A percentile compares a stretch with the other conserved stretches of the same genome.
Conservation (phyloP, 495 filamentous ascomycete species). For the Penicillium canariense region DNA sequence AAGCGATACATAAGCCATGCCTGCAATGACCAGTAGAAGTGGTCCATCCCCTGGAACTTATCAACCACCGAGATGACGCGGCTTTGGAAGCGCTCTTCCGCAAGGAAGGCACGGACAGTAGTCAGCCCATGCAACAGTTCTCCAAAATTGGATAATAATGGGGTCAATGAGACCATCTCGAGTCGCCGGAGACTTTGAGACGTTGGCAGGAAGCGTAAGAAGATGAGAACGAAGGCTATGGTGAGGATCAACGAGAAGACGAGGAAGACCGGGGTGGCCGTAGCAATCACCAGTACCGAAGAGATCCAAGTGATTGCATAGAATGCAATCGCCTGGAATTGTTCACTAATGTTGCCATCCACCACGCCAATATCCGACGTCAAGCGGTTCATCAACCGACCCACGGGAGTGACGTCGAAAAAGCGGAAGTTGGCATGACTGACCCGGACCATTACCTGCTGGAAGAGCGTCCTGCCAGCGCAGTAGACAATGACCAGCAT, state of each 20-base stretch:
- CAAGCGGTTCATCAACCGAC: constrained; percentile 81
- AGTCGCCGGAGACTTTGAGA: constrained; percentile 78
- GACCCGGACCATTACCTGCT: constrained; percentile 63
- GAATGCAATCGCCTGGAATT: constrained; percentile 65
- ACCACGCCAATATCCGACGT: constrained; percentile 82
- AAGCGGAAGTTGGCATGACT: constrained; percentile 80
- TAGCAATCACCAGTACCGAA: constrained; percentile 70
- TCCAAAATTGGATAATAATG: constrained; percentile 82
- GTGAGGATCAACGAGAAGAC: constrained; percentile 64
- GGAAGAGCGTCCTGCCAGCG: constrained; percentile 70
- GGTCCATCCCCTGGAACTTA: constrained; percentile 86
- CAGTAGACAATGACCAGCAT: constrained; percentile 71
- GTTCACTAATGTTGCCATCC: constrained; percentile 71
- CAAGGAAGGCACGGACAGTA: constrained; percentile 73
- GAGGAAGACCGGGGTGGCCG: constrained; percentile 72
- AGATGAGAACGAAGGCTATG: constrained; percentile 61
- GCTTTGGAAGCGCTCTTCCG: constrained; percentile 70
- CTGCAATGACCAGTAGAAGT: constrained; percentile 87
- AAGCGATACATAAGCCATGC: constrained; percentile 80
- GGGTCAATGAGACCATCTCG: constrained; percentile 80
- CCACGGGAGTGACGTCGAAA: constrained; percentile 82
- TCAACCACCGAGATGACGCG: constrained; percentile 74
- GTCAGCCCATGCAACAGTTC: constrained; percentile 74
- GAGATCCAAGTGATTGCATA: constrained; percentile 65
- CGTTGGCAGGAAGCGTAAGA: constrained; percentile 71